Evolutionary conservation across 148 eudicot species (phyloP).

Genomic region (Arbutus unedo): DNA sequence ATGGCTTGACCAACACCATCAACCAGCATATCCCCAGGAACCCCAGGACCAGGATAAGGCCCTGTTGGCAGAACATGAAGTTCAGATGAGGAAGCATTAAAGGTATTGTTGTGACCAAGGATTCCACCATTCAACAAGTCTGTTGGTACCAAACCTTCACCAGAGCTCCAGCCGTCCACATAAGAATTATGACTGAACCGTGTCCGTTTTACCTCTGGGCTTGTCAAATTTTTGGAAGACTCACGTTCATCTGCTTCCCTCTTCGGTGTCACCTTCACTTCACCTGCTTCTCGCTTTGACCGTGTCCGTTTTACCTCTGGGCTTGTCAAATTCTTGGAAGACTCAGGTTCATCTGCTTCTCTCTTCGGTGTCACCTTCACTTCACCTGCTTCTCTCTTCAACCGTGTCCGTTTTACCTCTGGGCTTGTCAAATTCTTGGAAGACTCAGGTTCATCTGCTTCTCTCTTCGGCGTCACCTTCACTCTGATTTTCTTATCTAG

Average conservation of each 20-base stretch:
- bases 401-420: conserved; percentile 29
- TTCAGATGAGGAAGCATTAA: conserved; percentile 18
- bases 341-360: conserved; percentile 27
- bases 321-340: conserved; percentile 22
- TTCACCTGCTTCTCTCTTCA: conserved; percentile 14
- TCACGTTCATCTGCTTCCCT: conserved; percentile 31
- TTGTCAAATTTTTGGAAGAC: conserved; percentile 22
- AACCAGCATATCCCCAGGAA: conserved; percentile 5
- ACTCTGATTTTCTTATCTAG: conserved; percentile 23
- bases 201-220: conserved; percentile 28
- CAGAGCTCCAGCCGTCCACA: conserved; percentile 14
- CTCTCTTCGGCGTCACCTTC: conserved; percentile 24
- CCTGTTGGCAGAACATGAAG: conserved; percentile 10
- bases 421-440: conserved; percentile 23
- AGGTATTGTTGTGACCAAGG: conserved; percentile 15
- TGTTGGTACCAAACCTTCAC: not conserved
- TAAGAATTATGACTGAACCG: conserved; percentile 11
- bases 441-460: conserved; percentile 26
- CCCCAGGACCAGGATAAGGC: conserved; percentile 16
- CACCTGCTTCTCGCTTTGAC: conserved; percentile 16
- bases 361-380: conserved; percentile 25
- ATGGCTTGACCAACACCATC: conserved; percentile 16
- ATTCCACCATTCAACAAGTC: conserved; percentile 14
- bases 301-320: conserved; percentile 31
- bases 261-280: conserved; percentile 20